Base-by-base conservation (phyloP, 768 basidiomycete genomes). In the Termitomyces sp. region DNA sequence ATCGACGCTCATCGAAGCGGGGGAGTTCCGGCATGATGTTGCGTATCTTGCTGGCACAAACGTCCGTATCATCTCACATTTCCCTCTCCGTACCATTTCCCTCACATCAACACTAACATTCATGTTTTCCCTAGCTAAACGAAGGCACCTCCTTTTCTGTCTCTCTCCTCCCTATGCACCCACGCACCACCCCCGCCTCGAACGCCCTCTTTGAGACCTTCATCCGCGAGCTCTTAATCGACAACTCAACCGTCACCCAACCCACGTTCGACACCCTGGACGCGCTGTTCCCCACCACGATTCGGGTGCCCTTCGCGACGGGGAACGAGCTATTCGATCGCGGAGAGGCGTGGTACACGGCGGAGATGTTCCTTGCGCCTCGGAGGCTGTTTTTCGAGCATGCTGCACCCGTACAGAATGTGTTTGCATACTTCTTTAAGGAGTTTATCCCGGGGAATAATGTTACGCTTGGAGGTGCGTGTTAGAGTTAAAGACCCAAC, bases 281-380 rank as follows among this genome's bases (percentile, higher is more conserved):
- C 31, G 41, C 53, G 0, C 57, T 80, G 8, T 86, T 74, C 67
- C 80, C 82, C 5, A 44, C 44, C 9, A 47, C 4, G 82, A 83
- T 3, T 79, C 77, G 6, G 19, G 41, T 47, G 0, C 74, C 77
- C 0, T 84, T 83, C 70, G 78, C 80, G 55, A 86, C 82, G 0
- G 83, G 84, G 0, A 82, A 86, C 63, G 79, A 77, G 10, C 68
- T 86, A 8, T 86, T 82, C 56, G 83, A 86, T 60, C 67, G 84
- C 37, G 79, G 75, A 0, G 78, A 68, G 46, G 73, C 83, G 0
- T 86, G 81, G 80, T 86, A 85, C 58, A 81, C 80, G 0, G 82
- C 81, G 56, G 69, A 75, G 53, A 84, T 84, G 80, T 86, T 75
- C 64, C 68, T 85, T 25, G 73, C 78, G 0, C 74, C 81, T 0